These are phyloP conservation scores for Cyberlindnera veronae DNA, from an alignment of 805 yeast species.

Conservation along the genomic window DNA sequence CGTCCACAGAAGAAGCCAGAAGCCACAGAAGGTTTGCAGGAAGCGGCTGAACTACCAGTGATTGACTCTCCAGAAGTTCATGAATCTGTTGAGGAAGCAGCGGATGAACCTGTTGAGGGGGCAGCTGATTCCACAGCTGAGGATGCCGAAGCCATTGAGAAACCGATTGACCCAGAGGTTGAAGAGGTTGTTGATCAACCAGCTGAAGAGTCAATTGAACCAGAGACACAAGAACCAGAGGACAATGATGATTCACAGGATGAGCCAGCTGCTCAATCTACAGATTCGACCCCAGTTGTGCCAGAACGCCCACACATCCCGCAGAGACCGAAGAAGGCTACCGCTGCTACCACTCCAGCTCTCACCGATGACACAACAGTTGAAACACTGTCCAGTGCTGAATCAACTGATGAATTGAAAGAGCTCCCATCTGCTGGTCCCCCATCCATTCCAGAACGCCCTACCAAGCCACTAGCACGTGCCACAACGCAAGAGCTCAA, in stretches of 20 bases:
- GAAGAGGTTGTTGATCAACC: conserved; percentile 1
- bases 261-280: not conserved
- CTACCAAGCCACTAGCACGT: conserved; percentile 1
- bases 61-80: too few species aligned
- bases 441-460: conserved; percentile 1
- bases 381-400: conserved; percentile 1
- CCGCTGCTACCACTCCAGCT: not conserved
- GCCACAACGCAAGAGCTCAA: conserved; percentile 2
- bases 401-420: not conserved
- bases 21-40: too few species aligned
- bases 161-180: conserved; percentile 8
- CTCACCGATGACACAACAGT: not conserved
- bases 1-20: conserved; percentile 7
- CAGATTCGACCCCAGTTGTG: conserved; percentile 3
- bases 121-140: not conserved
- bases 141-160: conserved; percentile 1
- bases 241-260: not conserved
- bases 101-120: not conserved
- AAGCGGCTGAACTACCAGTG: too few species aligned
- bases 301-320: conserved; percentile 15
- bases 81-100: not conserved
- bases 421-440: not conserved
- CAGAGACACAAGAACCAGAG: not conserved
- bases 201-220: conserved; percentile 1
- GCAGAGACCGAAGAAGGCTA: conserved; percentile 10